Evolutionary conservation across 2,329 filamentous ascomycete genomes (phyloP), one percentile per base, ranked within the genome.

Genomic region (Dactylella cylindrospora): DNA sequence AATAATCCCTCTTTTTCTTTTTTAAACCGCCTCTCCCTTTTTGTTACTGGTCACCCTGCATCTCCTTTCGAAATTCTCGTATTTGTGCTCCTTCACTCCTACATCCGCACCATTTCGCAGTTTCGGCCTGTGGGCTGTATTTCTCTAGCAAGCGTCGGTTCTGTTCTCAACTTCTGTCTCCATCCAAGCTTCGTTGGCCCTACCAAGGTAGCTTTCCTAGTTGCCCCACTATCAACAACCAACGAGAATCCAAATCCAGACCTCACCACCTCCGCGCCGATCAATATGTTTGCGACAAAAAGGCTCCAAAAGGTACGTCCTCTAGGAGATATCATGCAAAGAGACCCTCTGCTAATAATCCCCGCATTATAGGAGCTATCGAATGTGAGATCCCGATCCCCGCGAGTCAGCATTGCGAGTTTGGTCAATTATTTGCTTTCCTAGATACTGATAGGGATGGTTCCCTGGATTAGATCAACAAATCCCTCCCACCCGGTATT

Each of bases 401-500:
- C n/a, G n/a, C n/a, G n/a, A n/a, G n/a, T n/a, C n/a, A n/a, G n/a
- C n/a, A n/a, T n/a, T n/a, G n/a, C n/a, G n/a, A n/a, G n/a, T n/a
- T n/a, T n/a, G n/a, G n/a, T n/a, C n/a, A n/a, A n/a, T n/a, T n/a
- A n/a, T n/a, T 15, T 20, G 8, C n/a, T 22, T 36, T 28, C 38
- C 23, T 28, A 38, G 23, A 20, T 9, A 36, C 22, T 32, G n/a
- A n/a, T n/a, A n/a, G n/a, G n/a, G n/a, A n/a, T n/a, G n/a, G n/a
- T n/a, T n/a, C n/a, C n/a, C 5, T 26, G 7, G 23, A 50, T 39
- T 64, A 84, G 80, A 80, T 83, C 66, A 78, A 75, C 64, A 73
- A 74, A 46, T 78, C 76, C 61, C 71, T 84, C 31, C 83, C 84
- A 32, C 82, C 82, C 13, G 83, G 83, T 47, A 95, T 98, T 73